Evolutionary conservation across 345 rosid species (phyloP), one percentile per base, ranked within the genome.

Genomic region (Eucalyptus albens): DNA sequence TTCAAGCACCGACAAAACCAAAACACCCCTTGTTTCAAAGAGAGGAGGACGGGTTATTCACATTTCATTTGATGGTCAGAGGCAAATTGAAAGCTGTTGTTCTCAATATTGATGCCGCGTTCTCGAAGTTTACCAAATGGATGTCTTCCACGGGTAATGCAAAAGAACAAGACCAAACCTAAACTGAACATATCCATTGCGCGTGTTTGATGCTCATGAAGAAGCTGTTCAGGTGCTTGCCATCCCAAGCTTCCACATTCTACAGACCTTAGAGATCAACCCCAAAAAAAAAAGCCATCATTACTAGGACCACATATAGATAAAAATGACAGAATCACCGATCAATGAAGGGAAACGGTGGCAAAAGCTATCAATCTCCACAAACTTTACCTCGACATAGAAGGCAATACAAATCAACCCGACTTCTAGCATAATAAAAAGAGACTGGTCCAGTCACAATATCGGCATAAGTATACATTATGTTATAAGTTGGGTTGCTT

Each of bases 201-300:
- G 77, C 96, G 93, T 72, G 99, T 97, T 94, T 97, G 99, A 77
- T 97, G 98, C 80, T 96, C 96, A 77, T 92, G 94, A 77, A 93
- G 94, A 89, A 97, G 99, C 89, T 95, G 98, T 90, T 97, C 99
- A 55, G 98, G 99, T 69, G 99, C 95, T 95, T 97, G 99, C 99
- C 99, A 97, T 86, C 99, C 99, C n/a, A 98, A 96, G 91, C 98
- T 97, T 67, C 99, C 99, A 94, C 94, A 95, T 89, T 97, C 99
- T 97, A 92, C 90, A 92, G 81, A 15, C 8, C 14, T 29, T 1
- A 7, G 33, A 29, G 72, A 29, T 62, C 67, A 53, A 53, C 56
- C 56, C 22, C 17, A 17, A 62, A 62, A 29, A 62, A 45, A 1
- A 45, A 9, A 45, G 5, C 14, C 33, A 60, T 26, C 15, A 3